phyloP scores from a whole-genome alignment of 2,329 filamentous ascomycete species.

The Fusarium sp. region DNA sequence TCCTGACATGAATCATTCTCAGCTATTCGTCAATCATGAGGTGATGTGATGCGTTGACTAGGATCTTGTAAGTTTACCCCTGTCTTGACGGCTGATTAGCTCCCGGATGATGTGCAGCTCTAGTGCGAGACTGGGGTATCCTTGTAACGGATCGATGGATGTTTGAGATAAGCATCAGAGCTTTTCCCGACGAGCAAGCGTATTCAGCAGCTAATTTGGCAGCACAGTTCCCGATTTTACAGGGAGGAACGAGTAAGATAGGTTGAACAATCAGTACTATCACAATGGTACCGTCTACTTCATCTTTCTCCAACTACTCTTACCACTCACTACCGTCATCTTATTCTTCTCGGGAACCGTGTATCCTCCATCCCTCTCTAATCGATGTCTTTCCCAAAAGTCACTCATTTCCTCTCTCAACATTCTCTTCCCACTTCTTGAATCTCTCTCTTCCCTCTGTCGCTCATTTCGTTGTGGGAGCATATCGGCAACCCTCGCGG shows the following conservation, averaged over 20 bases:
- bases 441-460: conserved; percentile 38
- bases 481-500: conserved; percentile 14
- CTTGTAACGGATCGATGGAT: not conserved
- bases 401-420: conserved; percentile 52
- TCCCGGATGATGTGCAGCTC: conserved; percentile 17
- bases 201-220: not conserved
- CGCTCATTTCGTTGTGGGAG: conserved; percentile 32
- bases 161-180: not conserved
- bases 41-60: not conserved
- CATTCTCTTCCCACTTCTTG: conserved; percentile 23
- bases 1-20: not conserved
- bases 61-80: not conserved
- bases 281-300: not conserved
- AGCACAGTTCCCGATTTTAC: not conserved
- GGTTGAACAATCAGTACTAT: not conserved
- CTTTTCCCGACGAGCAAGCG: not conserved
- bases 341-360: conserved; percentile 55
- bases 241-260: not conserved
- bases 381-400: conserved; percentile 56
- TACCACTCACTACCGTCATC: conserved; percentile 17
- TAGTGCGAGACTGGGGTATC: conserved; percentile 9
- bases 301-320: conserved; percentile 26
- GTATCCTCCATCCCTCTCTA: conserved; percentile 55
- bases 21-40: not conserved
- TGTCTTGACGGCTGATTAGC: conserved; percentile 5